Percentiles rank a stretch among this genome's conserved stretches.
Evolutionary conservation across 768 basidiomycete genomes (phyloP).

Genomic region (Tricholoma sp.): DNA sequence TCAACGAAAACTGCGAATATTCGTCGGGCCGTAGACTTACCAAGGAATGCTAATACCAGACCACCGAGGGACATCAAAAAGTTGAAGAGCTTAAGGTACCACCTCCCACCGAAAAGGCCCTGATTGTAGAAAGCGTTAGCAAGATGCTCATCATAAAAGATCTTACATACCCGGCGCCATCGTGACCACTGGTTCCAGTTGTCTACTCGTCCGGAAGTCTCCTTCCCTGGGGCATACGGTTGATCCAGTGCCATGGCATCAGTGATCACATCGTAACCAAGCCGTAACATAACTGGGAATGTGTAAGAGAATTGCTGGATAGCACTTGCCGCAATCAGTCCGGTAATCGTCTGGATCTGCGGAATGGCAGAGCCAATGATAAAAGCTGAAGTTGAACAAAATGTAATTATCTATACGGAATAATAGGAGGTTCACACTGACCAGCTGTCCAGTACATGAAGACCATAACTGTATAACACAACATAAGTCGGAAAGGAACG

Average conservation of each 20-base stretch:
- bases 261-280: conserved; percentile 34
- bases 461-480: conserved; percentile 24
- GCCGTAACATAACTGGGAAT: conserved; percentile 41
- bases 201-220: conserved; percentile 27
- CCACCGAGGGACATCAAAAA: conserved; percentile 39
- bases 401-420: not conserved
- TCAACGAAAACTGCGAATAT: not conserved
- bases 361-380: conserved; percentile 56
- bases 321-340: conserved; percentile 51
- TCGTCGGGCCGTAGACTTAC: conserved; percentile 15
- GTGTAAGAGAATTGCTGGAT: conserved; percentile 60
- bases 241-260: conserved; percentile 34
- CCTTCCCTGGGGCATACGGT: conserved; percentile 22
- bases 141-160: not conserved
- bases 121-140: conserved; percentile 7
- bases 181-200: conserved; percentile 36
- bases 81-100: conserved; percentile 51
- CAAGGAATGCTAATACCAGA: conserved; percentile 44
- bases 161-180: conserved; percentile 31
- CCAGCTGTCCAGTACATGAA: conserved; percentile 35
- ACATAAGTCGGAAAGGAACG: conserved; percentile 2
- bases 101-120: conserved; percentile 37
- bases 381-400: conserved; percentile 31
- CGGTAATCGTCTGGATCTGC: conserved; percentile 49
- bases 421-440: conserved; percentile 8